Evolutionary conservation across 176 grass and related monocot species (phyloP), one percentile per base, ranked within the genome.

Genomic region (barley (Hordeum vulgare)): DNA sequence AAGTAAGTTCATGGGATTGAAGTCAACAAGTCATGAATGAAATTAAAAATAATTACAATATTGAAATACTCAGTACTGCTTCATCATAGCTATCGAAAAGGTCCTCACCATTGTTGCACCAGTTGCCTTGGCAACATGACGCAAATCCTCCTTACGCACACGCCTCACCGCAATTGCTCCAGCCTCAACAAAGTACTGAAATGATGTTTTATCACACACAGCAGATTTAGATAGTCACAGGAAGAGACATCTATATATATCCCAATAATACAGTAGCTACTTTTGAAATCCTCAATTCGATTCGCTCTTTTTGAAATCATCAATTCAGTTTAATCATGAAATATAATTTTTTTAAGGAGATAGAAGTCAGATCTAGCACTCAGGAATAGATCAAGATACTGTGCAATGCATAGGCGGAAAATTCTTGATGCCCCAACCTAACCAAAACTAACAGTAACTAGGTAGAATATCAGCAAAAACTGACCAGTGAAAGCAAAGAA

Each of bases 121-220:
- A 76, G 88, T 92, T 36, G 94, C 92, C 54, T 97, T 97, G 70
- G 94, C 94, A 81, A 94, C 92, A 89, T 97, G 92, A n/a, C 94
- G 88, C 76, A 97, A 85, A 76, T 94, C 95, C 58, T 97, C 90
- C 64, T 97, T 97, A 41, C 92, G 90, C 33, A 97, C 92, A 91
- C 90, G 95, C 73, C 92, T 97, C 33, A 97, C 95, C 24, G 95
- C 95, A 68, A 97, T 91, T 14, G 88, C 95, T 61, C 92, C 92
- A 92, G 90, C 90, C 86, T 94, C 92, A 33, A 94, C 95, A 72
- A 97, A 97, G 68, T 97, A 97, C 91, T 97, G 85, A 51, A 88
- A 91, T 77, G 34, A 41, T 11, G 37, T 83, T 36, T 36, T 36
- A 36, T 36, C 44, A 47, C 4, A 56, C 65, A 90, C 36, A 69